Evolutionary conservation across 495 filamentous ascomycete species (phyloP), one percentile per base, ranked within the genome.

Genomic region (Neurospora tetrasperma): DNA sequence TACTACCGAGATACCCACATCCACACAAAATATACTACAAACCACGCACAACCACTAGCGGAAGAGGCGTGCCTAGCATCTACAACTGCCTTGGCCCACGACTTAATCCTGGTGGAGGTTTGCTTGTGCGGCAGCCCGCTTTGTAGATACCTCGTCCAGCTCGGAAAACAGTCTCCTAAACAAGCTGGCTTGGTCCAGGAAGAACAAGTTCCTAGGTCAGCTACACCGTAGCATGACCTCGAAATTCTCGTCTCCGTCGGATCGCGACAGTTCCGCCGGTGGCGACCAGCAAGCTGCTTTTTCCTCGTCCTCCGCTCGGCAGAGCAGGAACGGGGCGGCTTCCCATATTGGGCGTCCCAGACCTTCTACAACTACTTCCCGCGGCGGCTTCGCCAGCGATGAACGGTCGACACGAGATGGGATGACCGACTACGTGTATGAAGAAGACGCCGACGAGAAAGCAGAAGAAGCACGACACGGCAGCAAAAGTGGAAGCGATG

Each of bases 61-160:
- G 5, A 31, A 62, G 31, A 62, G 54, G 31, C 12, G 54, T 62
- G 23, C 27, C 35, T 62, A 62, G 54, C 54, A 11, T 62, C 54
- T 62, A 62, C 23, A 62, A 62, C 12, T 62, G 54, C 6, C 54
- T 62, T 62, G 14, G 54, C 54, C 23, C 23, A 31, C 54, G 54
- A 12, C 54, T 31, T 62, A 23, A 23, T 62, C 23, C 54, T 31
- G 54, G 54, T 62, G 23, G 23, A 62, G 54, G 23, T 69, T 75
- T 8, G 71, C 71, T 23, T 71, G 18, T 31, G 74, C 73, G 38
- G 71, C 71, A 4, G 71, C 41, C n/a, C 74, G 74, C 74, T 73
- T 75, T 12, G 68, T 38, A 27, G 71, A 69, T 41, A 72, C 70
- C 44, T 78, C 76, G 5, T 54, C 66, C 20, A 73, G 59, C 14